These are phyloP conservation scores for Glycyrrhiza uralensis DNA, from an alignment of 306 rosid species.

Conservation along the genomic window DNA sequence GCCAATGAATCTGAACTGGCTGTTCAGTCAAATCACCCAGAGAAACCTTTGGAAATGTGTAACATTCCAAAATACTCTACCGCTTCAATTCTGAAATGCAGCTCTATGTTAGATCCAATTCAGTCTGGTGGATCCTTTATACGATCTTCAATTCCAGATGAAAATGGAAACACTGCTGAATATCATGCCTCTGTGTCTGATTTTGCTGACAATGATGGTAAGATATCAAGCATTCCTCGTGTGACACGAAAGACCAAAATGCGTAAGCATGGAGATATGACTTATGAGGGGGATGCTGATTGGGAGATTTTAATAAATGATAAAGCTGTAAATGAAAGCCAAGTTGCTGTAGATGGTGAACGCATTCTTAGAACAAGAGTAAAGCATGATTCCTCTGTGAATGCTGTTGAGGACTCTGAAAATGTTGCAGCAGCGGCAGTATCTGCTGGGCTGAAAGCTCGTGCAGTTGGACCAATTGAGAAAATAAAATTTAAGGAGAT, in stretches of 20 bases:
- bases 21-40: constrained; percentile 32
- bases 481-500: constrained; percentile 89
- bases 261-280: constrained; percentile 91
- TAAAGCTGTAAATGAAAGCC: constrained; percentile 45
- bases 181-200: constrained; percentile 52
- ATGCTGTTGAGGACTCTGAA: constrained; percentile 60
- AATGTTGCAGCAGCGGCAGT: constrained; percentile 86
- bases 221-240: constrained; percentile 52
- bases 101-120: constrained; percentile 36
- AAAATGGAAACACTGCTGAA: constrained; percentile 54
- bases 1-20: constrained; percentile 26
- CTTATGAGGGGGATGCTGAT: constrained; percentile 98
- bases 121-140: constrained; percentile 44
- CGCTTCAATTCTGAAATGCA: constrained; percentile 36
- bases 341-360: constrained; percentile 41
- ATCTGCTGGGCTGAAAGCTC: constrained; percentile 90
- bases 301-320: constrained; percentile 75
- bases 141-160: constrained; percentile 50
- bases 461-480: constrained; percentile 82
- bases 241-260: constrained; percentile 54
- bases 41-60: constrained; percentile 18
- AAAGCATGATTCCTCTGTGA: constrained; percentile 54
- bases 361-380: constrained; percentile 47
- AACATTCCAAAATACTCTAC: constrained; percentile 27
- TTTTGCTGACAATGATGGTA: constrained; percentile 44